Base-by-base conservation (phyloP, 257 asterid genomes). In the Solanum sitiens region DNA sequence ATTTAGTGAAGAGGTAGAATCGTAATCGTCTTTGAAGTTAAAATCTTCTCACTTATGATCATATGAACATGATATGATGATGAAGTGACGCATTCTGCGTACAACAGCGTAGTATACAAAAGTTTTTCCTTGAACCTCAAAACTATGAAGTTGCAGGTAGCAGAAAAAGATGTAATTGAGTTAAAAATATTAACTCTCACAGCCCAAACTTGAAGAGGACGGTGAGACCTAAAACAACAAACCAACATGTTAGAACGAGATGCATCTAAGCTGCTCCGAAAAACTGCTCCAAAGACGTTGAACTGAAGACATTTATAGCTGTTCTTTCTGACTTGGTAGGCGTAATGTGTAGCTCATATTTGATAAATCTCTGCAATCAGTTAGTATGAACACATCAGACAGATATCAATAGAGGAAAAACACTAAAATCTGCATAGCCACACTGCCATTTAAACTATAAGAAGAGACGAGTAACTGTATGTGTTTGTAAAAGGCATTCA, bases 331-430 rank as follows among this genome's bases (percentile, higher is more conserved):
- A 91, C 91, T 95, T 94, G 53, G 50, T 86, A 16, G 97, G 93
- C 25, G 99, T 93, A 87, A 97, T 67, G 87, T 96, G 94, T 73
- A 97, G 98, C 88, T 93, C 96, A 86, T 93, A 94, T 90, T 90
- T 96, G 94, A 97, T 97, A 94, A 97, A 97, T 89, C 99, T 94
- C 99, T 97, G 97, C 72, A 89, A 74, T 59, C 89, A 84, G 63
- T 44, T 42, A 3, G 84, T 77, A 77, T 25, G n/a, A 77, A 77
- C n/a, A 13, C 63, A 77, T 44, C 47, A 77, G 5, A 87, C 47
- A 77, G 5, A 87, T 2, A 27, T 37, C 56, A 21, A 45, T 39
- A 44, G 18, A 30, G 8, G 86, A 23, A 68, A 68, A 6, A 11
- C 53, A 71, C n/a, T 70, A 13, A 2, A 30, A n/a, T 84, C 39